Evolutionary conservation across 139 green algal species (phyloP).

Genomic region (Medakamo hakoo): DNA sequence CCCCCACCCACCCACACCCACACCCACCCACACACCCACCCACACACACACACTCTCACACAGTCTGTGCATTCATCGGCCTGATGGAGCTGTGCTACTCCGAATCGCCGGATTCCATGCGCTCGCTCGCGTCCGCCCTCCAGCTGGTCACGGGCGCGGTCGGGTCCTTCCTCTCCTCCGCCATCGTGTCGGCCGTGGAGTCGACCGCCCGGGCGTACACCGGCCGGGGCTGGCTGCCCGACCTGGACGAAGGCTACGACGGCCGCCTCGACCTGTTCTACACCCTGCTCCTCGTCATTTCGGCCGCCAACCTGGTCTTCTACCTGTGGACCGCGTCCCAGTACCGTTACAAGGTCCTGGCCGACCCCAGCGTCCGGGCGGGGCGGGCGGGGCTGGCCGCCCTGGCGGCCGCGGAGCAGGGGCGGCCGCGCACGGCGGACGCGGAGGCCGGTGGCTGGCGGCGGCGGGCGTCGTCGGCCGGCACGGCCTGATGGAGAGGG

Average conservation of each 20-base stretch:
- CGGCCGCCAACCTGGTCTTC: not conserved
- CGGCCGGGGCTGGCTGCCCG: not conserved
- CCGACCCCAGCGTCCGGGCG: too few relatives aligned
- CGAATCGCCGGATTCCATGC: conserved; percentile 22
- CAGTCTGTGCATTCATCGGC: conserved; percentile 20
- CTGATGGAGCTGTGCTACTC: conserved; percentile 35
- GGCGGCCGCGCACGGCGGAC: too few relatives aligned
- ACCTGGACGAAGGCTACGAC: not conserved
- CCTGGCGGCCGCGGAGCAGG: too few relatives aligned
- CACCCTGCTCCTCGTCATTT: not conserved
- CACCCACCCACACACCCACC: too few relatives aligned
- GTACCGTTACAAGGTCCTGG: too few relatives aligned
- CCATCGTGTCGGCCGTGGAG: conserved; percentile 10
- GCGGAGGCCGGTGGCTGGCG: too few relatives aligned
- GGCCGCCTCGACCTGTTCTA: not conserved
- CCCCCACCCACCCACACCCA: too few relatives aligned
- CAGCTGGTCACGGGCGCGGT: conserved; percentile 21
- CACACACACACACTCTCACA: too few relatives aligned
- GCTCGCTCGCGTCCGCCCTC: conserved; percentile 11
- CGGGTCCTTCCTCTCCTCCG: conserved; percentile 18
- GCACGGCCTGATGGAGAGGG: too few relatives aligned
- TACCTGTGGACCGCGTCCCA: too few relatives aligned
- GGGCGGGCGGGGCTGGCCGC: too few relatives aligned
- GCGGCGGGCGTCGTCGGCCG: too few relatives aligned
- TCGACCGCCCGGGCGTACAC: not conserved